Base-by-base conservation (phyloP, 2,329 filamentous ascomycete species). In the Diaporthe sp. region DNA sequence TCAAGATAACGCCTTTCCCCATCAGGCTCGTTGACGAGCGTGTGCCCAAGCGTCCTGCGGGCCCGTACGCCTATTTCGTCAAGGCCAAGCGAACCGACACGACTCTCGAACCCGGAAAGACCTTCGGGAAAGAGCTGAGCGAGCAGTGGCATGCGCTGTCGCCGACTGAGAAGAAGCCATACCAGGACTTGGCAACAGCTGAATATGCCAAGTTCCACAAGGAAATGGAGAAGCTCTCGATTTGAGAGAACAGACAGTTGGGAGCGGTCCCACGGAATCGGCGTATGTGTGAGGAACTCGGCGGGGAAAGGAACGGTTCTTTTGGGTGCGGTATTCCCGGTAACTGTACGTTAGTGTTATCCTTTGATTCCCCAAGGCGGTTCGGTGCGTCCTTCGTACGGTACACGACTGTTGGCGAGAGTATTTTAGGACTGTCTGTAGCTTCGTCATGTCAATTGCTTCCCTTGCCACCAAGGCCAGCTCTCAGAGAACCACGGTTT, bases 1-100 rank as follows among this genome's bases (percentile, higher is more conserved):
- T 80, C 71, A 76, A 79, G 67, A 79, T 81, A 78, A 79, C 80
- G 77, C 58, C 73, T 31, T 4, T 44, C 28, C 57, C n/a, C 6
- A 15, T 6, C 5, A 71, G 44, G 65, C 85, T 91, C 77, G 77
- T 76, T 2, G 90, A 92, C 79, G 82, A 85, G 3, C 89, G 90
- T 55, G 77, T 83, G 47, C 90, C 90, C 77, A 87, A 86, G 81
- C 79, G 77, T 49, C 73, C 76, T 49, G 79, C 85, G 15, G 0
- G 72, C 17, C 34, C 84, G 37, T 90, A 80, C 77, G 65, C 72
- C 12, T 74, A 82, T 5, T 91, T 82, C 80, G 73, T 84, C 74
- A 83, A 84, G 80, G 80, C 84, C 15, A 84, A 84, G 74, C 79
- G 81, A 42, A 83, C 83, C 55, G 79, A 34, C 34, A 34, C 34